These are phyloP conservation scores for Venturia carpophila DNA, from an alignment of 2,329 filamentous ascomycete species.

Conservation along the genomic window DNA sequence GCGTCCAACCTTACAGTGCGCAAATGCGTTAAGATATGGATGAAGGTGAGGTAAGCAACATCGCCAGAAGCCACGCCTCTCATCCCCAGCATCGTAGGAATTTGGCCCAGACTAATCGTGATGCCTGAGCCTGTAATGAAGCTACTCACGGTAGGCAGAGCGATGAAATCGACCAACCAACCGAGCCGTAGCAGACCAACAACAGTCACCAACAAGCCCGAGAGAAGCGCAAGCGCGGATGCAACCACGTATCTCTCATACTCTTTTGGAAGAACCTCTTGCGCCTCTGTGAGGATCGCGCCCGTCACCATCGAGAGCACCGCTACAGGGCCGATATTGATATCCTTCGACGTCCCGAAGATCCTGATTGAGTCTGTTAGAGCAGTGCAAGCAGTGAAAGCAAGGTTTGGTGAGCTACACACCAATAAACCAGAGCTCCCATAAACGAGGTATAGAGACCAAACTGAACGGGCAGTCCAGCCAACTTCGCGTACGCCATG, in stretches of 20 bases:
- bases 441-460: slow-evolving; percentile 95
- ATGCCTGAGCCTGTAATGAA: slow-evolving; percentile 98
- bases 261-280: slow-evolving; percentile 44
- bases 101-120: slow-evolving; percentile 77
- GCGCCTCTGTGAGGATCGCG: slow-evolving; percentile 63
- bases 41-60: slow-evolving; percentile 74
- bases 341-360: slow-evolving; percentile 96
- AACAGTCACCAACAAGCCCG: slow-evolving; percentile 68
- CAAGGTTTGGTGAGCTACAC: background rate
- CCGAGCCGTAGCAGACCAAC: slow-evolving; percentile 75
- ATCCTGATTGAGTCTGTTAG: slow-evolving; percentile 32
- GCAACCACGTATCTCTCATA: slow-evolving; percentile 61
- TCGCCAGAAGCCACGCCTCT: slow-evolving; percentile 65
- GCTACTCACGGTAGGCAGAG: slow-evolving; percentile 79
- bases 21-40: slow-evolving; percentile 73
- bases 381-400: slow-evolving; percentile 34
- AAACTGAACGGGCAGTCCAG: slow-evolving; percentile 70
- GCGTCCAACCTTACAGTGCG: slow-evolving; percentile 64
- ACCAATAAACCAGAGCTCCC: slow-evolving; percentile 88
- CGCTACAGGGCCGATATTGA: slow-evolving; percentile 95
- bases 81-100: slow-evolving; percentile 75
- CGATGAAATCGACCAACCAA: slow-evolving; percentile 91
- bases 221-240: slow-evolving; percentile 69
- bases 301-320: slow-evolving; percentile 91
- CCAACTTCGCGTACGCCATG: slow-evolving; percentile 83